Base-by-base conservation (phyloP, 2,329 filamentous ascomycete genomes). In the Trichoderma breve region DNA sequence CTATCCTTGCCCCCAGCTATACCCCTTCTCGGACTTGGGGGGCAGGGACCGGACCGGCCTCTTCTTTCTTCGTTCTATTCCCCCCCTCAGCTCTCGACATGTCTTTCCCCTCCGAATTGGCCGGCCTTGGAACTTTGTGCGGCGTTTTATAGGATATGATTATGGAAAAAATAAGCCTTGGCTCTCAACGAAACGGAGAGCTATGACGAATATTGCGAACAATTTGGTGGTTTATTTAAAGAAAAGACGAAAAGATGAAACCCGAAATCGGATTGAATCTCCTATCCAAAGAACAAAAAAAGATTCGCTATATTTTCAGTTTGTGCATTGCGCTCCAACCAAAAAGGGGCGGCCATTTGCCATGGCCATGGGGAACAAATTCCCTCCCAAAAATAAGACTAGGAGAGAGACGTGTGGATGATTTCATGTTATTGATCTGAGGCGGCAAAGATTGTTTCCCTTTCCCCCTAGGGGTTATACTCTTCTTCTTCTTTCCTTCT, bases 111-210 rank as follows among this genome's bases (percentile, higher is more conserved):
- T 62, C 15, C 18, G 24, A 53, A 32, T n/a, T 34, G 63, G 30
- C 39, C 28, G 21, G 39, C 12, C 21, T 62, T 36, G 67, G 24
- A 39, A 21, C 28, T 58, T 55, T 70, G 65, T 62, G 32, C 32
- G 65, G 71, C 65, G 70, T 72, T 69, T 64, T 57, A 47, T 26
- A 63, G 65, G 65, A 51, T 70, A 51, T 47, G 65, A 58, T 39
- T 26, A 43, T 61, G 61, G 47, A 62, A 28, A 57, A n/a, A 58
- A 28, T 36, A 32, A 34, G 18, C 28, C 32, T 55, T 70, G 26
- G 8, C 47, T 62, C 71, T 34, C 26, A 57, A 58, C 53, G 62
- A n/a, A 62, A 9, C 9, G n/a, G 39, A 24, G 57, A 36, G 65
- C 32, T 39, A 26, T 30, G 12, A 61, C 30, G 24, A 63, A 34